Base-by-base conservation (phyloP, 805 yeast species). In the Candida ficus region DNA sequence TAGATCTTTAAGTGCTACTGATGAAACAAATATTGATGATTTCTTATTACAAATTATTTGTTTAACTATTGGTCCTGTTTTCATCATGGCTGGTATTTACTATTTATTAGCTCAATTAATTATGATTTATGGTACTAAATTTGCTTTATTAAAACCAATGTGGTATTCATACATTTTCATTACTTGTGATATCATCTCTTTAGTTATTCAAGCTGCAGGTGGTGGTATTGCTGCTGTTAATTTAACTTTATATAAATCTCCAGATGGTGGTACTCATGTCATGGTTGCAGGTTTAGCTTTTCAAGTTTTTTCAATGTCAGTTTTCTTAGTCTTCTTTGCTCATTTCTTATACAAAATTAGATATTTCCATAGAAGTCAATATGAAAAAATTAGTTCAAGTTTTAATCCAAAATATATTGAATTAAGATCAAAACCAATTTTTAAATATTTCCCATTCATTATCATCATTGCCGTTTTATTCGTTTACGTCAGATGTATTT, bases 1-100 rank as follows among this genome's bases (percentile, higher is more conserved):
- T 4, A 63, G 95, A 39, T 55, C 71, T 2, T 48, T 73, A 40
- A 68, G 80, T 2, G 67, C 71, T 16, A 47, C 55, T 33, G 55
- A 73, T 47, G 55, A 59, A 2, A 29, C 46, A 13, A 53, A 62
- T 28, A 47, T 61, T 30, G 58, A 69, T 37, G 63, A 68, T 22
- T 88, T 70, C 53, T 54, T 83, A 32, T 61, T 80, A 51, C 95
- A 88, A 58, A 73, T 82, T 47, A 73, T 80, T 41, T 69, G 80
- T 52, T 63, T 87, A 41, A 85, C 91, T 4, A 61, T 88, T 35
- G 91, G 87, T 0, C 96, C 96, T 0, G 87, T 86, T 17, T 83
- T 88, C 58, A 66, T 84, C 33, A 83, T 85, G 85, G 96, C 84
- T 4, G 95, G 91, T 2, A 68, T 88, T 3, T 89, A 88, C 62